Evolutionary conservation across 805 yeast genomes (phyloP).

Genomic region (Debaryomyces hansenii): DNA sequence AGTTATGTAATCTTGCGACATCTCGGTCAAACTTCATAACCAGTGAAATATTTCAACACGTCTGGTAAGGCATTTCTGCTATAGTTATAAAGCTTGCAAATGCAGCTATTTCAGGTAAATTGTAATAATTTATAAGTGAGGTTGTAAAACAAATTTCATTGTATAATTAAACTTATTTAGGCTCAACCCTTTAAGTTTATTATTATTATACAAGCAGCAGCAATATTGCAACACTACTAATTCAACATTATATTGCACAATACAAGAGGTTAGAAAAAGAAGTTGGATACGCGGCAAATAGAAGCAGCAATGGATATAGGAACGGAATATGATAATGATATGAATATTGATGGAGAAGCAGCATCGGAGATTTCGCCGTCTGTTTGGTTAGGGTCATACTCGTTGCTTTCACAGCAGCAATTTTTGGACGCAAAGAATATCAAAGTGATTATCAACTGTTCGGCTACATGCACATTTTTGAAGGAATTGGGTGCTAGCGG

Average conservation of each 20-base stretch:
- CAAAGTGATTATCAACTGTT: constrained; percentile 41
- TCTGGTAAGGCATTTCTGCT: neutral
- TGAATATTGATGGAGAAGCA: neutral
- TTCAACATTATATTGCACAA: neutral
- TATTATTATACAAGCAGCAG: neutral
- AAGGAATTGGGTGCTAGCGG: constrained; percentile 18
- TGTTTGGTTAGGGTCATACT: constrained; percentile 27
- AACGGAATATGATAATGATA: neutral
- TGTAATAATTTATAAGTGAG: too few relatives aligned
- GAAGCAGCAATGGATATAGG: neutral
- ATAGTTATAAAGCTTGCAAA: neutral
- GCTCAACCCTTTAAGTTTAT: neutral
- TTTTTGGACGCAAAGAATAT: constrained; percentile 24
- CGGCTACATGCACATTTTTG: constrained; percentile 30
- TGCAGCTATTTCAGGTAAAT: neutral
- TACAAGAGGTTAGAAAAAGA: neutral
- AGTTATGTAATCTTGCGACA: too few relatives aligned
- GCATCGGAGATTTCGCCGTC: constrained; percentile 28
- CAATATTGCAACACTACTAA: neutral
- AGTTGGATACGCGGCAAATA: neutral
- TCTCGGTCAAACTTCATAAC: neutral
- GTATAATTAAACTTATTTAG: neutral
- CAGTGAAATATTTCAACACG: neutral
- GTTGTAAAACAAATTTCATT: neutral
- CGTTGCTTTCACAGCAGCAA: constrained; percentile 8